A percentile compares a stretch with the other conserved stretches of the same genome.
phyloP scores from a whole-genome alignment of 139 green algal species.

The Tetradesmus obliquus region DNA sequence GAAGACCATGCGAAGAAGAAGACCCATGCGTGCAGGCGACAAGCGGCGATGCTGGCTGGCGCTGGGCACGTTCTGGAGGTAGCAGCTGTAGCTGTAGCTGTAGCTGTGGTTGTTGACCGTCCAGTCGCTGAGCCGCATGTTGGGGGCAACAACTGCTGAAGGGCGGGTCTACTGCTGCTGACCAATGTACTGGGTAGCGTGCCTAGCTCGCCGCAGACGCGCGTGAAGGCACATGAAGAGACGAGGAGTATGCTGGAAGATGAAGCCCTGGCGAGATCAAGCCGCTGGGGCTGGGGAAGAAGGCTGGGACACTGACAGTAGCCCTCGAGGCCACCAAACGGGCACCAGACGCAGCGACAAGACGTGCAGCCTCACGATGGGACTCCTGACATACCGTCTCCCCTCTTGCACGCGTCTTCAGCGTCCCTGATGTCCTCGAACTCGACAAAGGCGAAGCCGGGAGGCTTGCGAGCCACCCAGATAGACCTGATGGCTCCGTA shows the following conservation, averaged over 20 bases:
- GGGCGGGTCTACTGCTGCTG: neutral
- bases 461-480: conserved; percentile 59
- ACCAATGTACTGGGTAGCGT: neutral
- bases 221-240: neutral
- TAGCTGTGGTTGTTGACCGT: neutral
- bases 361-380: neutral
- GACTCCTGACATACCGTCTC: conserved; percentile 55
- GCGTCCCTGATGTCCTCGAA: conserved; percentile 68
- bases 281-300: neutral
- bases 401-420: conserved; percentile 63
- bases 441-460: conserved; percentile 58
- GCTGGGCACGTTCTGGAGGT: neutral
- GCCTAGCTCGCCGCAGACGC: neutral
- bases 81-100: neutral
- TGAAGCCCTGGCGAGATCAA: neutral
- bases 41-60: neutral
- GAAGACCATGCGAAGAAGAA: neutral
- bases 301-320: neutral
- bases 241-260: neutral
- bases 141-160: neutral
- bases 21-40: neutral
- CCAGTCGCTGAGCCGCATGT: neutral
- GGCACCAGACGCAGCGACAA: neutral
- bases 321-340: neutral
- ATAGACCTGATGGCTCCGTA: conserved; percentile 53